phyloP scores from a whole-genome alignment of 1,284 basidiomycete genomes.

The Ceratobasidium sp. region DNA sequence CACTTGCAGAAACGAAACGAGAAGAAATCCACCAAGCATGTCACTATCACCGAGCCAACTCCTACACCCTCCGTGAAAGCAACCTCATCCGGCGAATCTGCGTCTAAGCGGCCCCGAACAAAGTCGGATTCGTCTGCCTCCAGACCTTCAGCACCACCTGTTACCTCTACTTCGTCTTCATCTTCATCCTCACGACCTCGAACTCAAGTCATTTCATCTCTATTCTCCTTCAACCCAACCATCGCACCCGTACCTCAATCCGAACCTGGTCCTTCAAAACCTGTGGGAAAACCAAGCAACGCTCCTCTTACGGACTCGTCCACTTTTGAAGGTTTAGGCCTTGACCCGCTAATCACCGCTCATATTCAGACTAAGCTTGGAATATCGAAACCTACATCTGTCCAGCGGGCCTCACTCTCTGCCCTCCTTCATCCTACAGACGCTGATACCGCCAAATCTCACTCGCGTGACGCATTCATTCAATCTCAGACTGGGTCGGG shows the following conservation, averaged over 20 bases:
- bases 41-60: neutral
- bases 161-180: conserved; percentile 20
- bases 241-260: conserved; percentile 55
- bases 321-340: conserved; percentile 80
- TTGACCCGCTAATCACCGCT: conserved; percentile 84
- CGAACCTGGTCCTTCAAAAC: conserved; percentile 57
- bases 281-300: conserved; percentile 77
- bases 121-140: conserved; percentile 1
- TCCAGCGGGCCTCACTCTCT: conserved; percentile 88
- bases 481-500: conserved; percentile 99
- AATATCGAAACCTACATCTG: conserved; percentile 90
- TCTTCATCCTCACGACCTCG: conserved; percentile 57
- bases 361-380: conserved; percentile 88
- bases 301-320: conserved; percentile 83
- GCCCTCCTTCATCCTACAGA: conserved; percentile 70
- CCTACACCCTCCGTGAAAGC: conserved; percentile 16
- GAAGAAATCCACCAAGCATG: conserved; percentile 47
- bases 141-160: conserved; percentile 17
- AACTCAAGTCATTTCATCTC: conserved; percentile 88
- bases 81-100: conserved; percentile 22
- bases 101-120: conserved; percentile 1
- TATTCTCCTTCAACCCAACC: conserved; percentile 89
- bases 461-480: conserved; percentile 87
- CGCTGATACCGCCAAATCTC: conserved; percentile 55
- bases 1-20: conserved; percentile 46